A percentile compares a stretch with the other conserved stretches of the same genome.
Evolutionary conservation across 192 early-diverging fungal species (phyloP).

Genomic region (Hyaloraphidium curvatum): DNA sequence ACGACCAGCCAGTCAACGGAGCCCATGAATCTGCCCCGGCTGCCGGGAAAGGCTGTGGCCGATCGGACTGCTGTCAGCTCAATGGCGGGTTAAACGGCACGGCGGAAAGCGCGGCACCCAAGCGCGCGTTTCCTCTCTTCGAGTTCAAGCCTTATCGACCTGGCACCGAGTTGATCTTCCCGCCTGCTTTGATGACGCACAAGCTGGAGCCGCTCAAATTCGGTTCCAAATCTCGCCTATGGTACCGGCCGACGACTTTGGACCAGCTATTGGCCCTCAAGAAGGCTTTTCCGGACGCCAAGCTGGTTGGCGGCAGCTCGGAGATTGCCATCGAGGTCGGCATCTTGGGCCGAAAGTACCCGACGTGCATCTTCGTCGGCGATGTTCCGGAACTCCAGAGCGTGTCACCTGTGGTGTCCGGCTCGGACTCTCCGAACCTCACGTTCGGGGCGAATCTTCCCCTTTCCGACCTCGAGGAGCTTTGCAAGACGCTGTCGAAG

Average conservation of each 20-base stretch:
- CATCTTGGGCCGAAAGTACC: constrained; percentile 49
- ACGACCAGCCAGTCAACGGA: background rate
- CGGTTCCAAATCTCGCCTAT: constrained; percentile 29
- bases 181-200: constrained; percentile 38
- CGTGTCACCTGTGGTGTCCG: constrained; percentile 11
- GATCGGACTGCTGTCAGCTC: too few relatives aligned
- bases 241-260: constrained; percentile 36
- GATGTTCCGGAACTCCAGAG: constrained; percentile 49
- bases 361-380: constrained; percentile 36
- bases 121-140: constrained; percentile 3
- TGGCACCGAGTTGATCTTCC: constrained; percentile 46
- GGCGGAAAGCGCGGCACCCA: constrained; percentile 5
- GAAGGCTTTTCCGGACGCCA: constrained; percentile 36
- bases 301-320: constrained; percentile 66
- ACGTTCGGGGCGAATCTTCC: constrained; percentile 47
- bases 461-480: constrained; percentile 35
- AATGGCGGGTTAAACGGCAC: background rate
- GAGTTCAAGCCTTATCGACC: constrained; percentile 39
- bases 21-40: too few relatives aligned
- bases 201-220: constrained; percentile 11
- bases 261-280: constrained; percentile 28
- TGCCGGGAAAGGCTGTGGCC: too few relatives aligned
- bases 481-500: constrained; percentile 19
- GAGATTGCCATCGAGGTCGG: constrained; percentile 61
- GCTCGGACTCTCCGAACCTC: constrained; percentile 15